A percentile compares a stretch with the other conserved stretches of the same genome.
These are phyloP conservation scores for Alopecurus myosuroides DNA, from an alignment of 176 grass and related monocot genomes.

Conservation along the genomic window DNA sequence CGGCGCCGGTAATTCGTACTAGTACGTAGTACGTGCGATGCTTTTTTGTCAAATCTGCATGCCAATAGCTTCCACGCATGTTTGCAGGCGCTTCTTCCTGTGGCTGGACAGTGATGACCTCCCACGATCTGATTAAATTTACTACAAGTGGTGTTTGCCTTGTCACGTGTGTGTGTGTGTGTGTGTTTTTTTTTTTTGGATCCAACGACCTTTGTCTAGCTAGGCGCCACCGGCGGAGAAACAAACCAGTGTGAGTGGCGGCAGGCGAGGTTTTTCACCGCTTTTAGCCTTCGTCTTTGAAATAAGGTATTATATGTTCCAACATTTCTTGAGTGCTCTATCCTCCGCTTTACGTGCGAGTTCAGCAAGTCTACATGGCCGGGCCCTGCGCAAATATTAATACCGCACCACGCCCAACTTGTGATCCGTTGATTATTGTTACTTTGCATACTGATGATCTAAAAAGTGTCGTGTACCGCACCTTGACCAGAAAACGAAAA, in stretches of 20 bases:
- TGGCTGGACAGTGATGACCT: not conserved
- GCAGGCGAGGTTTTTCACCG: not conserved
- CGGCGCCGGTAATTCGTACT: too few species aligned
- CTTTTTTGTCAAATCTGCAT: not conserved
- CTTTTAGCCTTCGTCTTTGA: not conserved
- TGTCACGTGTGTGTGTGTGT: not conserved
- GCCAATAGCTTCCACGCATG: not conserved
- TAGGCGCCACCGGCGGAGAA: not conserved
- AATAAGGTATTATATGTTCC: not conserved
- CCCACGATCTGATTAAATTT: not conserved
- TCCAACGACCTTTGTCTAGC: not conserved
- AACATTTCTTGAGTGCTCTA: not conserved
- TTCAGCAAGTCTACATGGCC: not conserved
- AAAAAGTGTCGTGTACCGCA: not conserved
- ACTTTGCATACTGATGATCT: not conserved
- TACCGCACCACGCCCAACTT: conserved; percentile 23
- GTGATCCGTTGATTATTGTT: conserved; percentile 7
- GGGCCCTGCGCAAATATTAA: not conserved
- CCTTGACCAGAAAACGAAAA: not conserved
- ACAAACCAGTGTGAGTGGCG: not conserved
- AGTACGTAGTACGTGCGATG: too few species aligned
- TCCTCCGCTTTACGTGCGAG: conserved; percentile 16
- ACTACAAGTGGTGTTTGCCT: not conserved
- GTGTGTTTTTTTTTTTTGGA: not conserved
- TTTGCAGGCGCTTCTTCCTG: not conserved